These are phyloP conservation scores for Mucor plumbeus DNA, from an alignment of 371 early-diverging fungal genomes.

Conservation along the genomic window DNA sequence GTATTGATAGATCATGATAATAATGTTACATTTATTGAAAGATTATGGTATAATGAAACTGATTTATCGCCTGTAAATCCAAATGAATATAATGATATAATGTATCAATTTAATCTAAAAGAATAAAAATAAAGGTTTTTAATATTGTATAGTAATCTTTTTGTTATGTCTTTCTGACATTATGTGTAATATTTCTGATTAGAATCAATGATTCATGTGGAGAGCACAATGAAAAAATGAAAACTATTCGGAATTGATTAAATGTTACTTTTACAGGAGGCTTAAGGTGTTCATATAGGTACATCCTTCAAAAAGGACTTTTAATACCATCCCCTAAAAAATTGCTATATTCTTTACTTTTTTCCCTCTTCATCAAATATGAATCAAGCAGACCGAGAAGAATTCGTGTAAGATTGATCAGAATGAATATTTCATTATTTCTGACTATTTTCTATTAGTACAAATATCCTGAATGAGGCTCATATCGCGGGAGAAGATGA, in stretches of 20 bases:
- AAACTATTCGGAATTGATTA: neutral
- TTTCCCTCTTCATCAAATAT: neutral
- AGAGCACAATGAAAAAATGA: neutral
- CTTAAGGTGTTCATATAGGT: neutral
- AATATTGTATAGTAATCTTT: neutral
- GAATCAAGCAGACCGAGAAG: slow-evolving; percentile 9
- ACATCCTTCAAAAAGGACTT: neutral
- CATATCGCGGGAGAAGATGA: slow-evolving; percentile 7
- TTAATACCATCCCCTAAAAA: no score
- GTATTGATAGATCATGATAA: slow-evolving; percentile 57
- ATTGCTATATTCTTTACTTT: neutral
- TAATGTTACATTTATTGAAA: slow-evolving; percentile 48
- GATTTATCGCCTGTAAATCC: slow-evolving; percentile 7
- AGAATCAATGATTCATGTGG: neutral
- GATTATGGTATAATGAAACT: slow-evolving; percentile 35
- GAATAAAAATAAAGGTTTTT: neutral
- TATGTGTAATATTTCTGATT: no score
- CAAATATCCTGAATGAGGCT: neutral
- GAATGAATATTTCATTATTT: no score
- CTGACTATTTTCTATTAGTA: neutral
- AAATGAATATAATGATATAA: slow-evolving; percentile 14
- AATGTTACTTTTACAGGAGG: no score
- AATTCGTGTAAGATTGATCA: neutral
- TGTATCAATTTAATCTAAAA: slow-evolving; percentile 9
- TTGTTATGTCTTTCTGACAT: no score